Conservation (phyloP, 805 yeast genomes). For the Candida sanyiensis region DNA sequence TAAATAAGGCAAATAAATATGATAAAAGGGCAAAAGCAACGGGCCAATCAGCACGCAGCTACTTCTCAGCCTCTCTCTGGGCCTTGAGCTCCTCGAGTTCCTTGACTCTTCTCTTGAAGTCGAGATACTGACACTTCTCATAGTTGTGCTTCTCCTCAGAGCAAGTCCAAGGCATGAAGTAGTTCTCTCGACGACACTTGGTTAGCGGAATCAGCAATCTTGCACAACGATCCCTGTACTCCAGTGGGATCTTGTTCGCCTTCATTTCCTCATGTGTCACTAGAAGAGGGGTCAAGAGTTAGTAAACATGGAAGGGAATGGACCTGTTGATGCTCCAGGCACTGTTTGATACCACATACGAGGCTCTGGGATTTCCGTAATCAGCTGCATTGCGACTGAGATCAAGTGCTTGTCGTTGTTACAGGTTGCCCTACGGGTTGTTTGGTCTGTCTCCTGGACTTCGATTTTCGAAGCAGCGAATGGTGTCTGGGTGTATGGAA, state of each 20-base stretch:
- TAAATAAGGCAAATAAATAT: background rate
- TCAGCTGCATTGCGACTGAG: constrained; percentile 9
- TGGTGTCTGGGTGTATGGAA: background rate
- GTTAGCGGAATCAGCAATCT: constrained; percentile 52
- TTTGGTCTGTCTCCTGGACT: too few species aligned
- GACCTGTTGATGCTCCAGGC: background rate
- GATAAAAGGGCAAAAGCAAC: too few species aligned
- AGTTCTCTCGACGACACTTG: constrained; percentile 53
- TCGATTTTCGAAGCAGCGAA: too few species aligned
- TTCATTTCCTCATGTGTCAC: constrained; percentile 84
- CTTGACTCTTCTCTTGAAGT: constrained; percentile 72
- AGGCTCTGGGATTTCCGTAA: constrained; percentile 10
- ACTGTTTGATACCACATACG: too few species aligned
- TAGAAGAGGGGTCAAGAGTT: constrained; percentile 19
- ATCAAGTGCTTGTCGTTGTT: too few species aligned
- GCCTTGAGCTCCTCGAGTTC: constrained; percentile 57
- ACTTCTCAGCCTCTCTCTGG: constrained; percentile 7
- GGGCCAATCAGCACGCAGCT: too few species aligned
- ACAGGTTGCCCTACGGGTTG: too few species aligned
- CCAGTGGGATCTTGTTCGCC: constrained; percentile 67
- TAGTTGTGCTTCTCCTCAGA: constrained; percentile 73
- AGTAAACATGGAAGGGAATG: background rate
- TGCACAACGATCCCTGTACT: constrained; percentile 83
- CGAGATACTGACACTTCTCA: constrained; percentile 81
- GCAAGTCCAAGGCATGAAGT: constrained; percentile 66